A percentile compares a stretch with the other conserved stretches of the same genome.
phyloP scores from a whole-genome alignment of 1,284 basidiomycete species.

The Cutaneotrichosporon sp. region DNA sequence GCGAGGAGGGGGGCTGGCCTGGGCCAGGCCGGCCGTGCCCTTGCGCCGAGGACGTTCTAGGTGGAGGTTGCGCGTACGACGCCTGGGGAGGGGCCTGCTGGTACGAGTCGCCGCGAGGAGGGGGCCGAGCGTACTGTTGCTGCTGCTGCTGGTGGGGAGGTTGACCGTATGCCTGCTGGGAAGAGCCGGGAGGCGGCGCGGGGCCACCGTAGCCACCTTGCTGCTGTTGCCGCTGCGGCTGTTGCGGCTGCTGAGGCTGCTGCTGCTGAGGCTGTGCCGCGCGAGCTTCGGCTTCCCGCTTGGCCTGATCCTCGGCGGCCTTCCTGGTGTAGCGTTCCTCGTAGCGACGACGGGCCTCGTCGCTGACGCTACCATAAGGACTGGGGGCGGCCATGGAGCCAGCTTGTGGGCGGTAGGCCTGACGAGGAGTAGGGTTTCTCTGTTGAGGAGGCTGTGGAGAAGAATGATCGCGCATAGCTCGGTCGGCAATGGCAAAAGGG shows the following conservation, averaged over 20 bases:
- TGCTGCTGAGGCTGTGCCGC: constrained; percentile 18
- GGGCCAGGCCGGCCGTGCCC: constrained; percentile 11
- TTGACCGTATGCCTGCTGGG: constrained; percentile 14
- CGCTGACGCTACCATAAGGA: constrained; percentile 46
- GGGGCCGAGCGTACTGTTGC: constrained; percentile 10
- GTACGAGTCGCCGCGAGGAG: constrained; percentile 5
- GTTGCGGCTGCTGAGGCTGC: constrained; percentile 22
- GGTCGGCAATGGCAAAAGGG: constrained; percentile 52
- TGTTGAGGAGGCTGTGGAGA: constrained; percentile 45
- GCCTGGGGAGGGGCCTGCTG: constrained; percentile 12
- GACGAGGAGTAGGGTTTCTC: constrained; percentile 41
- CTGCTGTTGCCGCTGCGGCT: constrained; percentile 24
- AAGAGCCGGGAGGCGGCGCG: constrained; percentile 5
- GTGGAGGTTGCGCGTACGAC: constrained; percentile 1
- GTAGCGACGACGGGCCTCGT: constrained; percentile 49
- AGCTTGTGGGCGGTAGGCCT: constrained; percentile 4
- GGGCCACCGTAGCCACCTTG: constrained; percentile 5
- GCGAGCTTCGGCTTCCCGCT: constrained; percentile 19
- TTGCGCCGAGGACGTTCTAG: constrained; percentile 3
- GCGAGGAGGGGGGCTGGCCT: background rate
- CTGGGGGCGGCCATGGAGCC: constrained; percentile 39
- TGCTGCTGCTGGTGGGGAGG: constrained; percentile 23
- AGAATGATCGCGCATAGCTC: constrained; percentile 47
- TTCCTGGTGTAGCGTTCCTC: constrained; percentile 50
- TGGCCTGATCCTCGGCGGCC: constrained; percentile 40